Evolutionary conservation across 2,329 filamentous ascomycete genomes (phyloP).

Genomic region (Tolypocladium endophyticum): DNA sequence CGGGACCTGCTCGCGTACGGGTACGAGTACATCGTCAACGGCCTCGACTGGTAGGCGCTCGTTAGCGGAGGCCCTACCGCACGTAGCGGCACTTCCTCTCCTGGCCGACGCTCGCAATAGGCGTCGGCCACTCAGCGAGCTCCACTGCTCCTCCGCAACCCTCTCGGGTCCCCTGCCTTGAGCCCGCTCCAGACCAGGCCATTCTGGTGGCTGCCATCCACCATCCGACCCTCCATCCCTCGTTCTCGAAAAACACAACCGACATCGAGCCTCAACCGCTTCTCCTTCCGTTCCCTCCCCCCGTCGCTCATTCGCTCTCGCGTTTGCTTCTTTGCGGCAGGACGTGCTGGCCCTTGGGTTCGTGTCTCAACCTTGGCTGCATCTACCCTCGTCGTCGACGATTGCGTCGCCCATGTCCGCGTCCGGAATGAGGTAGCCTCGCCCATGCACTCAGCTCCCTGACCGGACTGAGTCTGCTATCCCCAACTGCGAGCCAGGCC

Average conservation of each 20-base stretch:
- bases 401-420: slow-evolving; percentile 2
- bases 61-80: background rate
- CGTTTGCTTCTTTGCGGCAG: background rate
- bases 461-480: slow-evolving; percentile 38
- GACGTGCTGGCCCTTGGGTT: background rate
- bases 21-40: background rate
- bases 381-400: slow-evolving; percentile 2
- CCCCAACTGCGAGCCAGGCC: slow-evolving; percentile 10
- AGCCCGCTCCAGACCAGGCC: background rate
- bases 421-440: slow-evolving; percentile 48
- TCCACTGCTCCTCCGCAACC: slow-evolving; percentile 4
- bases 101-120: background rate
- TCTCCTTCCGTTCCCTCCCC: background rate
- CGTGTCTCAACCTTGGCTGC: background rate
- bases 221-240: background rate
- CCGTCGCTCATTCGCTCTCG: background rate
- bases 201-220: slow-evolving; percentile 1
- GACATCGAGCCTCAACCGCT: background rate
- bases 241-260: slow-evolving; percentile 2
- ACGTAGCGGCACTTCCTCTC: background rate
- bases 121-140: slow-evolving; percentile 5
- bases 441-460: slow-evolving; percentile 48
- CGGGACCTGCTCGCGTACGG: background rate
- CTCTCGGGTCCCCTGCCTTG: slow-evolving; percentile 1
- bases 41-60: background rate